These are phyloP conservation scores for Eimeria necatrix DNA, from an alignment of 169 alveolate genomes.

Conservation along the genomic window DNA sequence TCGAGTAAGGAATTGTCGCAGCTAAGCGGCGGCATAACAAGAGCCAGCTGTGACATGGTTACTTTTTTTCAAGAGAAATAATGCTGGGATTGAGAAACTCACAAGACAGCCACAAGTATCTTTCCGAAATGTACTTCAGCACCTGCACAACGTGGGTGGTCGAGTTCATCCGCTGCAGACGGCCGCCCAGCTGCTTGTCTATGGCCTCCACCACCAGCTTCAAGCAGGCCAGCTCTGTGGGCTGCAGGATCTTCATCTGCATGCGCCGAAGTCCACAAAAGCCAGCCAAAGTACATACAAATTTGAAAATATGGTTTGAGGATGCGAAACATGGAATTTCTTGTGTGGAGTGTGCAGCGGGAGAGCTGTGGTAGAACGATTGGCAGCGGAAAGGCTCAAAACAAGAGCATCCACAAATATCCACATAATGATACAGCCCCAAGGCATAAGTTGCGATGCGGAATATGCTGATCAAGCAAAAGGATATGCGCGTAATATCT, in stretches of 20 bases:
- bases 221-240: conserved; percentile 52
- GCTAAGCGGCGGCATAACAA: neutral
- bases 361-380: too few relatives aligned
- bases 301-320: too few relatives aligned
- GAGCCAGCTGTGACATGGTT: neutral
- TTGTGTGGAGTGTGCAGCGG: too few relatives aligned
- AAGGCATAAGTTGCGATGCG: too few relatives aligned
- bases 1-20: too few relatives aligned
- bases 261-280: neutral
- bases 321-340: too few relatives aligned
- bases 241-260: conserved; percentile 39
- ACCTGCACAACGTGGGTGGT: conserved; percentile 78
- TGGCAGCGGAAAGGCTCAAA: too few relatives aligned
- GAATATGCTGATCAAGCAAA: too few relatives aligned
- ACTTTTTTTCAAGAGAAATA: neutral
- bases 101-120: conserved; percentile 76
- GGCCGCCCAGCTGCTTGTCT: conserved; percentile 77
- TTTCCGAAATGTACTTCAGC: conserved; percentile 35
- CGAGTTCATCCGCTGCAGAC: conserved; percentile 72
- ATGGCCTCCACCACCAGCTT: conserved; percentile 74
- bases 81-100: neutral
- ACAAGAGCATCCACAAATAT: too few relatives aligned
- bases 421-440: too few relatives aligned
- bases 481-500: too few relatives aligned
- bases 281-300: too few relatives aligned